These are phyloP conservation scores for Lepidium aucheri DNA, from an alignment of 345 rosid genomes.

Conservation along the genomic window DNA sequence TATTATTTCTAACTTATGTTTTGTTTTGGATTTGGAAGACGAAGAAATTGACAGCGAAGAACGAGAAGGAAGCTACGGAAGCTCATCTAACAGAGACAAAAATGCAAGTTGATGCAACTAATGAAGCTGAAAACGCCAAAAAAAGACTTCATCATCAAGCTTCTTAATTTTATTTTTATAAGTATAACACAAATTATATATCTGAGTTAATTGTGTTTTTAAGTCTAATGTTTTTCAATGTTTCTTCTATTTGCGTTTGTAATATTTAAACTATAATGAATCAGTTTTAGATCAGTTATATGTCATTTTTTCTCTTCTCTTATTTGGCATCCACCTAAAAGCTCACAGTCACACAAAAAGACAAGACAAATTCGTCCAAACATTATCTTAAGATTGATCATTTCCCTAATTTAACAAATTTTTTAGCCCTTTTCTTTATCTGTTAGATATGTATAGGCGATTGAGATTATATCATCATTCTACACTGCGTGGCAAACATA, in stretches of 20 bases:
- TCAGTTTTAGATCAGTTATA: too few relatives aligned
- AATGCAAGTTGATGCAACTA: conserved; percentile 57
- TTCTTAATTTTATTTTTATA: neutral
- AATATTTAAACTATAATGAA: too few relatives aligned
- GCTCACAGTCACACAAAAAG: too few relatives aligned
- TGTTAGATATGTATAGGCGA: conserved; percentile 84
- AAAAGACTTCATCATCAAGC: conserved; percentile 30
- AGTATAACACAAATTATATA: neutral
- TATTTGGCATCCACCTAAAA: too few relatives aligned
- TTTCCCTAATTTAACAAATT: too few relatives aligned
- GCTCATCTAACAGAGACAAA: conserved; percentile 40
- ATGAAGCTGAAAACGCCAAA: conserved; percentile 49
- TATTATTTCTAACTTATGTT: neutral
- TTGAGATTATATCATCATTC: conserved; percentile 60
- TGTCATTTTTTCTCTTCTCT: too few relatives aligned
- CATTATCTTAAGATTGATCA: too few relatives aligned
- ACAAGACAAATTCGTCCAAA: too few relatives aligned
- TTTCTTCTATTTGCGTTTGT: too few relatives aligned
- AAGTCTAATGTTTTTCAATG: too few relatives aligned
- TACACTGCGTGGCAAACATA: conserved; percentile 56
- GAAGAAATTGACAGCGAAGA: conserved; percentile 45
- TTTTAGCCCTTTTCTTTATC: too few relatives aligned
- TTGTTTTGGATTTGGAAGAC: conserved; percentile 23
- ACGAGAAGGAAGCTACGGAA: conserved; percentile 50
- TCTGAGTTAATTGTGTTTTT: neutral